These are phyloP conservation scores for Cryphonectria japonica DNA, from an alignment of 2,329 filamentous ascomycete species.

Conservation along the genomic window DNA sequence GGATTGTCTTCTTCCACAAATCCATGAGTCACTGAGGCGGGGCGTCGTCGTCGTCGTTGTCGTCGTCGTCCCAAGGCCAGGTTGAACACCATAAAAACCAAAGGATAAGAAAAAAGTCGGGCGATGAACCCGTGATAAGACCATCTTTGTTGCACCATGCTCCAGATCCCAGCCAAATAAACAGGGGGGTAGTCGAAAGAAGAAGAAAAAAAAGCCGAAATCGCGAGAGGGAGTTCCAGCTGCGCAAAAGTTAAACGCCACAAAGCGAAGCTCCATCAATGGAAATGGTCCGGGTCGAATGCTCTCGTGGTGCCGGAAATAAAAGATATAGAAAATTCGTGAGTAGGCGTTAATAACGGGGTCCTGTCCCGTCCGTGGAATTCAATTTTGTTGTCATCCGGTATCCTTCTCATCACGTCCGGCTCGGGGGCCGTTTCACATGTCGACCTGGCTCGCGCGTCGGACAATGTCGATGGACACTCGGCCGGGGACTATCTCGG, in stretches of 20 bases:
- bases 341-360: conserved; percentile 22
- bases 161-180: conserved; percentile 17
- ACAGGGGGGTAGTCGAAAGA: not conserved
- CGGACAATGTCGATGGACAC: conserved; percentile 30
- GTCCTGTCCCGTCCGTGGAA: not conserved
- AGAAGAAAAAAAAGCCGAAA: conserved; percentile 1
- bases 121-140: conserved; percentile 8
- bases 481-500: conserved; percentile 29
- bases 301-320: conserved; percentile 3
- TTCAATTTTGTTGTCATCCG: not conserved
- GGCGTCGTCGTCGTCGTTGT: not conserved
- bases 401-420: not conserved
- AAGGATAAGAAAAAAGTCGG: conserved; percentile 2
- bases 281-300: not conserved
- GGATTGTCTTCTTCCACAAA: not conserved
- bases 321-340: conserved; percentile 28
- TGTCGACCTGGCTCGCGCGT: conserved; percentile 27
- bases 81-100: not conserved
- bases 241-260: not conserved
- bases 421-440: conserved; percentile 14
- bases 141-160: conserved; percentile 29
- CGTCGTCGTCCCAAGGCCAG: not conserved
- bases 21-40: not conserved
- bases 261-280: not conserved
- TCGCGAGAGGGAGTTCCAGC: too few species aligned